Evolutionary conservation across 2,329 filamentous ascomycete genomes (phyloP).

Genomic region (Phoma sp.): DNA sequence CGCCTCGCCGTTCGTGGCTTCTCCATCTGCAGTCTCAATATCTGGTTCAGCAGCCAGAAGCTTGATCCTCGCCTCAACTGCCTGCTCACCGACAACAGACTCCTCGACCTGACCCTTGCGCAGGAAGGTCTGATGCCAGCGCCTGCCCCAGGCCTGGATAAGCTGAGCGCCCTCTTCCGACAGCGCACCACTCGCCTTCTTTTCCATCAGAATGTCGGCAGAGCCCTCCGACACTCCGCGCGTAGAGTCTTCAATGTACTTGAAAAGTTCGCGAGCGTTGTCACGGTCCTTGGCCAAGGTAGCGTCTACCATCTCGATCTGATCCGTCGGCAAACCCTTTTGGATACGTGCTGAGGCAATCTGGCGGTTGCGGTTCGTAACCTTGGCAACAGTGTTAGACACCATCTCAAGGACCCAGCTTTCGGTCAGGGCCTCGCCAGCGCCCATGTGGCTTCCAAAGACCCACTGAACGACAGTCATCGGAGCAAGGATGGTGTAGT

Average conservation of each 20-base stretch:
- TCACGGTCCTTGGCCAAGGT: slow-evolving; percentile 73
- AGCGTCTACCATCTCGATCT: slow-evolving; percentile 68
- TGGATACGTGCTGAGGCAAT: slow-evolving; percentile 71
- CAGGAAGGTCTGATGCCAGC: slow-evolving; percentile 87
- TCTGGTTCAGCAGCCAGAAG: slow-evolving; percentile 42
- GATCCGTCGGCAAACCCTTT: slow-evolving; percentile 63
- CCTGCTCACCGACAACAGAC: slow-evolving; percentile 66
- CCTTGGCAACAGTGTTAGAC: slow-evolving; percentile 86
- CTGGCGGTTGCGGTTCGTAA: slow-evolving; percentile 84
- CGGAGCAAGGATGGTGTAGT: slow-evolving; percentile 93
- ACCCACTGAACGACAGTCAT: slow-evolving; percentile 90
- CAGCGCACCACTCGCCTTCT: slow-evolving; percentile 59
- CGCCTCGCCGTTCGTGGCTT: slow-evolving; percentile 37
- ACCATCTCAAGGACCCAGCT: slow-evolving; percentile 90
- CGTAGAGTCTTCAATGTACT: slow-evolving; percentile 79
- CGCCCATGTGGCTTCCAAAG: slow-evolving; percentile 69
- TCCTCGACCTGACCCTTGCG: slow-evolving; percentile 87
- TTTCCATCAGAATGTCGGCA: slow-evolving; percentile 80
- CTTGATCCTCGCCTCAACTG: slow-evolving; percentile 56
- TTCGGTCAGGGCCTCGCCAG: slow-evolving; percentile 73
- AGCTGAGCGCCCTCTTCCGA: slow-evolving; percentile 61
- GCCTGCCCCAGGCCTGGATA: slow-evolving; percentile 79
- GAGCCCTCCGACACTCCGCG: slow-evolving; percentile 74
- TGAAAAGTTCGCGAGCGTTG: slow-evolving; percentile 81
- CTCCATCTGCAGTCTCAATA: slow-evolving; percentile 33